Evolutionary conservation across 1,284 basidiomycete species (phyloP).

Genomic region (Athelia psychrophila): DNA sequence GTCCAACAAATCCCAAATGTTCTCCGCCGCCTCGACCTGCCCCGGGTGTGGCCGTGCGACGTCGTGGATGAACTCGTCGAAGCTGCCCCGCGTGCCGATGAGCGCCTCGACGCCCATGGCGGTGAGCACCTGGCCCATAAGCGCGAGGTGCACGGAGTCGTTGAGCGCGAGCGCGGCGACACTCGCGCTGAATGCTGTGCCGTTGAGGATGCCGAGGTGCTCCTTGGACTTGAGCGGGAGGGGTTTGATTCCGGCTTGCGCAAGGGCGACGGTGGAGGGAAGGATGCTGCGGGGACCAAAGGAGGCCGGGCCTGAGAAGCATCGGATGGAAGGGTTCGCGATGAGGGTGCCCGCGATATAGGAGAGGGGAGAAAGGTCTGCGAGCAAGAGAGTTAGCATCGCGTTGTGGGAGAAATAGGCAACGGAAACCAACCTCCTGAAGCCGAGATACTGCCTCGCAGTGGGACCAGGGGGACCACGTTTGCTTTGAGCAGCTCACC

Average conservation of each 20-base stretch:
- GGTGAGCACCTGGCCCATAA: constrained; percentile 53
- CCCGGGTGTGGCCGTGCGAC: constrained; percentile 57
- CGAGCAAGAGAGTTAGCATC: background rate
- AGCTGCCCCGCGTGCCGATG: constrained; percentile 46
- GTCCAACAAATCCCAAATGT: constrained; percentile 41
- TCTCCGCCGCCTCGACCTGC: constrained; percentile 48
- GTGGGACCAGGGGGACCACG: constrained; percentile 53
- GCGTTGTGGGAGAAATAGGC: background rate
- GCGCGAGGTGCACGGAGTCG: constrained; percentile 48
- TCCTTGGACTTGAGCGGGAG: constrained; percentile 54
- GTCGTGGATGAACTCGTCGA: constrained; percentile 57
- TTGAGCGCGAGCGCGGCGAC: constrained; percentile 38
- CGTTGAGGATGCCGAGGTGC: constrained; percentile 70
- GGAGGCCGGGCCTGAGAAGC: constrained; percentile 34
- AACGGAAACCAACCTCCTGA: constrained; percentile 37
- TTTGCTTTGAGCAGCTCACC: constrained; percentile 45
- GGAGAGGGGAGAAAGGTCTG: constrained; percentile 47
- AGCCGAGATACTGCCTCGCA: constrained; percentile 54
- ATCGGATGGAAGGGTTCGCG: constrained; percentile 50
- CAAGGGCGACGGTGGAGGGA: constrained; percentile 42
- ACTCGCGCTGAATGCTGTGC: constrained; percentile 55
- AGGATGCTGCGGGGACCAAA: constrained; percentile 36
- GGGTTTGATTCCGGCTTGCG: constrained; percentile 42
- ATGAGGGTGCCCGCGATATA: constrained; percentile 57
- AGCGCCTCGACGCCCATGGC: constrained; percentile 61